Base-by-base conservation (phyloP, 1,284 basidiomycete genomes). In the Naganishia albida region DNA sequence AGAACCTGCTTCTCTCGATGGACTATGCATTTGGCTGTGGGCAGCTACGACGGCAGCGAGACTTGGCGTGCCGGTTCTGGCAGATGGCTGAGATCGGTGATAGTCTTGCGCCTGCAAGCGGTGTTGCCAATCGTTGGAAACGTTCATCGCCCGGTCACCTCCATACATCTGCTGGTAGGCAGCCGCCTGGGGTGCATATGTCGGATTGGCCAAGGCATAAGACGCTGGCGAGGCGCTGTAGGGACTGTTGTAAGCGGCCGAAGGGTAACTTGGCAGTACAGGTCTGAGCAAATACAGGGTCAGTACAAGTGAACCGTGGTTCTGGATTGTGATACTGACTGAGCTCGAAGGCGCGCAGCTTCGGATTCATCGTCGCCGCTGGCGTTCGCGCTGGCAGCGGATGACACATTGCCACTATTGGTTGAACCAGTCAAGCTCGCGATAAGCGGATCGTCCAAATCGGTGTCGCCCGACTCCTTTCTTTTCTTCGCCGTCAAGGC, bases 401-500 rank as follows among this genome's bases (percentile, higher is more conserved):
- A 20, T 8, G 57, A 60, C 10, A 60, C 57, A 40, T 60, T 38
- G 12, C 57, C 57, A 34, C 57, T 60, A 15, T 60, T 60, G 28
- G 30, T 53, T 12, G 51, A 16, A 20, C 51, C 51, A 23, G 51
- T 53, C 57, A 60, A 10, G 8, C 23, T 39, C 16, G 44, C 56
- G 6, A 56, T 30, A 16, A 38, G 20, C 18, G 30, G 26, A 16
- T 65, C 64, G 12, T 53, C 56, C 44, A 46, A 30, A 28, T 56
- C 42, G 8, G 56, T 48, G 26, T 57, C 56, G 2, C 64, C 57
- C 12, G 64, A 65, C 25, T 55, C 65, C 34, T 62, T 54, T 20
- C 65, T 48, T 34, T 66, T 66, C 59, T 63, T 62, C 23, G 65
- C 65, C 38, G 65, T 60, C 26, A 66, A 48, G 18, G 65, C 65